Percentiles rank a stretch among this genome's conserved stretches.
phyloP scores from a whole-genome alignment of 2,329 filamentous ascomycete species.

The Apiospora sp. region DNA sequence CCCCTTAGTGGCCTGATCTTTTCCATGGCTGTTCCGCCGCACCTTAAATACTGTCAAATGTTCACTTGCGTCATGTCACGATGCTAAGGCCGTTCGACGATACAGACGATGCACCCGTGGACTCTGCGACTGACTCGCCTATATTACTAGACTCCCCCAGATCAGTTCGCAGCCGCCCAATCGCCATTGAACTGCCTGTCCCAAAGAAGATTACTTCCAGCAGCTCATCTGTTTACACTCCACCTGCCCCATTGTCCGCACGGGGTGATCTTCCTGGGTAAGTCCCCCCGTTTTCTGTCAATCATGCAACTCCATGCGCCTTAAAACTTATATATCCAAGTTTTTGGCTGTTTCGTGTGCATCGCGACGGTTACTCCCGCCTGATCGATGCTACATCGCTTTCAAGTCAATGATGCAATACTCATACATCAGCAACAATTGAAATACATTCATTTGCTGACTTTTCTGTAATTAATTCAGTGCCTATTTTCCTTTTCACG shows the following conservation, averaged over 20 bases:
- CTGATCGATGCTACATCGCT: not conserved
- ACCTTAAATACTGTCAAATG: conserved; percentile 16
- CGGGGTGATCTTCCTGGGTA: conserved; percentile 68
- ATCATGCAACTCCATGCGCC: not conserved
- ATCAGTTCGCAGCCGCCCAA: conserved; percentile 53
- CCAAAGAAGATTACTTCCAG: conserved; percentile 46
- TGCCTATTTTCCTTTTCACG: conserved; percentile 68
- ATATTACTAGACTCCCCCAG: conserved; percentile 32
- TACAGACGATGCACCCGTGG: conserved; percentile 24
- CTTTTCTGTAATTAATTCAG: conserved; percentile 45
- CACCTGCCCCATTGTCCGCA: conserved; percentile 61
- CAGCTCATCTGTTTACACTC: conserved; percentile 50
- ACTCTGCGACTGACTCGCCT: conserved; percentile 35
- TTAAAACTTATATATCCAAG: conserved; percentile 14
- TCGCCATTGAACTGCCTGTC: conserved; percentile 60
- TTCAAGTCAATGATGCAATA: not conserved
- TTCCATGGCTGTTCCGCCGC: conserved; percentile 17
- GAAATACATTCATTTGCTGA: not conserved
- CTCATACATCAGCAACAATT: not conserved
- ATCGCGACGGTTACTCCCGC: not conserved
- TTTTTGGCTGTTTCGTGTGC: not conserved
- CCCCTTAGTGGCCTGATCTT: conserved; percentile 18
- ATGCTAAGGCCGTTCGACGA: conserved; percentile 23
- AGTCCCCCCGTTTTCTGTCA: conserved; percentile 36
- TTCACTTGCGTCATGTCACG: conserved; percentile 23